phyloP scores from a whole-genome alignment of 2,329 filamentous ascomycete genomes.

The Penicillium sp. region DNA sequence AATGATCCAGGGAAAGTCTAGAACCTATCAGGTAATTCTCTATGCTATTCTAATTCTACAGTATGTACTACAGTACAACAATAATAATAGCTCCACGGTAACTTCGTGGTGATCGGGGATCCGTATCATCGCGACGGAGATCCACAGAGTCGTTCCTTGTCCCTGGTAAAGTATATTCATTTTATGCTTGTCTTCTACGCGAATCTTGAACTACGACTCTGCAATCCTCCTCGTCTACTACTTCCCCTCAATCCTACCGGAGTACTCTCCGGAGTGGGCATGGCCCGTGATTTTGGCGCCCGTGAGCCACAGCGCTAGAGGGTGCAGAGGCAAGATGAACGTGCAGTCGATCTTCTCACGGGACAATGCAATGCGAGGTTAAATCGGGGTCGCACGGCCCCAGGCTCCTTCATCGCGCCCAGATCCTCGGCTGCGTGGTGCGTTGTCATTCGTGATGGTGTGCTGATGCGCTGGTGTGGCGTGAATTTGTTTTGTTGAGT shows the following conservation, averaged over 20 bases:
- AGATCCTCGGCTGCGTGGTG: slow-evolving; percentile 23
- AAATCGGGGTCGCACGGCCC: slow-evolving; percentile 28
- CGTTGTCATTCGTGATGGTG: slow-evolving; percentile 13
- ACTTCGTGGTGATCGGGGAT: background rate
- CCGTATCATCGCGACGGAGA: background rate
- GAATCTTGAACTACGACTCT: background rate
- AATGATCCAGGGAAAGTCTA: background rate
- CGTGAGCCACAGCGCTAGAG: slow-evolving; percentile 6
- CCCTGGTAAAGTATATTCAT: background rate
- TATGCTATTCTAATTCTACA: background rate
- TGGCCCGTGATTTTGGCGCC: slow-evolving; percentile 1
- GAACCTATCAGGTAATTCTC: background rate
- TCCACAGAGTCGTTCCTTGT: background rate
- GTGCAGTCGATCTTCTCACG: slow-evolving; percentile 31
- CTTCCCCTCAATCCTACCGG: background rate
- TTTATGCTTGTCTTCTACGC: background rate
- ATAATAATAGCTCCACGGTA: background rate
- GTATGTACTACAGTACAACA: background rate
- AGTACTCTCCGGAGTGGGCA: slow-evolving; percentile 1
- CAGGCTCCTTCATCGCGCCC: slow-evolving; percentile 8
- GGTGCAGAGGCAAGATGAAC: slow-evolving; percentile 24
- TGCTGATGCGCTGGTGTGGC: slow-evolving; percentile 1
- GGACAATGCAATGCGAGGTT: slow-evolving; percentile 33
- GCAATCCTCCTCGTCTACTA: background rate
- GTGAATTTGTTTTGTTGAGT: background rate